Percentiles rank a stretch among this genome's conserved stretches.
Evolutionary conservation across 2,329 filamentous ascomycete genomes (phyloP).

Genomic region (Nigrospora osmanthi): DNA sequence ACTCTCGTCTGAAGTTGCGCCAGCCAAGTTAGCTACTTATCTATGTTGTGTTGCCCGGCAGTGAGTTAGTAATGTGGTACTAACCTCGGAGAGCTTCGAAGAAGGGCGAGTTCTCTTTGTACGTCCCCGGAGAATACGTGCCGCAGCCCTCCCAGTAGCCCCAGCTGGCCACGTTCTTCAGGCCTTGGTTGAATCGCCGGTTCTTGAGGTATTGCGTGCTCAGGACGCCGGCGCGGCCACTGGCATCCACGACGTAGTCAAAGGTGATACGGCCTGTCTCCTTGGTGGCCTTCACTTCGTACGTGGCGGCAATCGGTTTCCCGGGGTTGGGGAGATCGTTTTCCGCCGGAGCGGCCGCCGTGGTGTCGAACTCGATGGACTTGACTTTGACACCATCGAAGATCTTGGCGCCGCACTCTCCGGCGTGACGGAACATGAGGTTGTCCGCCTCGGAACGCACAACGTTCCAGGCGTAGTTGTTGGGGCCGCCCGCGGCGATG

Average conservation of each 20-base stretch:
- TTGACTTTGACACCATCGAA: conserved; percentile 32
- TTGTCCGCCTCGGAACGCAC: conserved; percentile 37
- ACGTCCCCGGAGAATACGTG: conserved; percentile 17
- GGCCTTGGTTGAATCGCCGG: conserved; percentile 33
- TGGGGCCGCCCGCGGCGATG: conserved; percentile 26
- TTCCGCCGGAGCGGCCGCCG: background rate
- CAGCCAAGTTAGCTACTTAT: too few relatives aligned
- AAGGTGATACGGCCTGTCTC: conserved; percentile 32
- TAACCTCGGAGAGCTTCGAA: background rate
- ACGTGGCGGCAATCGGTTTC: conserved; percentile 26
- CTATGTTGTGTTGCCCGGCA: too few relatives aligned
- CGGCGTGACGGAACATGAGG: conserved; percentile 34
- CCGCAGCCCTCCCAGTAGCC: conserved; percentile 33
- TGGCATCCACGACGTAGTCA: conserved; percentile 41
- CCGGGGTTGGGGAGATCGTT: conserved; percentile 9
- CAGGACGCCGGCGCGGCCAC: conserved; percentile 34
- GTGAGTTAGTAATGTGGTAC: background rate
- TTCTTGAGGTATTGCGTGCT: conserved; percentile 41
- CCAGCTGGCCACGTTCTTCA: conserved; percentile 44
- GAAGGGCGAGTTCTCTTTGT: background rate
- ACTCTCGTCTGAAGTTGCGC: conserved; percentile 25
- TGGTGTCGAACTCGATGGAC: conserved; percentile 18
- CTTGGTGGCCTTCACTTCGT: conserved; percentile 13
- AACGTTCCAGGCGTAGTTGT: conserved; percentile 35
- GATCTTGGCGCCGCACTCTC: conserved; percentile 26